Conservation (phyloP, 1,284 basidiomycete species). For the Dichomitus squalens region DNA sequence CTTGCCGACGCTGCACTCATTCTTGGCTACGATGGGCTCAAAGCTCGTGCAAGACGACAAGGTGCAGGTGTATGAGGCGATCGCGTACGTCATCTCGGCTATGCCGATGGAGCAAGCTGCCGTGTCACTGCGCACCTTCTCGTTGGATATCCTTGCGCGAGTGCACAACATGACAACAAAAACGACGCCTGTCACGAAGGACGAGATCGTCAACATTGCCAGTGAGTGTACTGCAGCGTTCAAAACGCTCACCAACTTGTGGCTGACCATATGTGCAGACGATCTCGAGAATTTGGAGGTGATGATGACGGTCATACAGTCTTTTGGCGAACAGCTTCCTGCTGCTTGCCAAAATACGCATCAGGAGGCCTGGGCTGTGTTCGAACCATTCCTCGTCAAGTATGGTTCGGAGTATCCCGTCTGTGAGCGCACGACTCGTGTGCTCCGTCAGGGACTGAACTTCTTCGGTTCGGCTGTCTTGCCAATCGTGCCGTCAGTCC, state of each 20-base stretch:
- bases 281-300: slow-evolving; percentile 88
- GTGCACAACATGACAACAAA: slow-evolving; percentile 65
- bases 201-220: slow-evolving; percentile 51
- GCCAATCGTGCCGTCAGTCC: slow-evolving; percentile 69
- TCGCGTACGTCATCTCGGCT: slow-evolving; percentile 91
- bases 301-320: slow-evolving; percentile 80
- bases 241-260: slow-evolving; percentile 18
- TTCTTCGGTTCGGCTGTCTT: slow-evolving; percentile 79
- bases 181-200: slow-evolving; percentile 53
- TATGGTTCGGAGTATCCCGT: slow-evolving; percentile 82
- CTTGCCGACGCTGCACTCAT: slow-evolving; percentile 89
- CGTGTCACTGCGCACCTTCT: slow-evolving; percentile 83
- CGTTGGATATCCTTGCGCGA: slow-evolving; percentile 70
- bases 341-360: slow-evolving; percentile 79
- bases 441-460: slow-evolving; percentile 81
- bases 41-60: slow-evolving; percentile 88
- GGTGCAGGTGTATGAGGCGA: slow-evolving; percentile 92
- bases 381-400: slow-evolving; percentile 81
- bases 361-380: slow-evolving; percentile 80
- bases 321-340: slow-evolving; percentile 84
- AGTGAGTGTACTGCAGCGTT: slow-evolving; percentile 20
- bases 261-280: slow-evolving; percentile 46
- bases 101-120: slow-evolving; percentile 90
- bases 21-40: slow-evolving; percentile 76
- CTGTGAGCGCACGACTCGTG: slow-evolving; percentile 86